These are phyloP conservation scores for Fusarium avenaceum DNA, from an alignment of 2,329 filamentous ascomycete genomes.

Conservation along the genomic window DNA sequence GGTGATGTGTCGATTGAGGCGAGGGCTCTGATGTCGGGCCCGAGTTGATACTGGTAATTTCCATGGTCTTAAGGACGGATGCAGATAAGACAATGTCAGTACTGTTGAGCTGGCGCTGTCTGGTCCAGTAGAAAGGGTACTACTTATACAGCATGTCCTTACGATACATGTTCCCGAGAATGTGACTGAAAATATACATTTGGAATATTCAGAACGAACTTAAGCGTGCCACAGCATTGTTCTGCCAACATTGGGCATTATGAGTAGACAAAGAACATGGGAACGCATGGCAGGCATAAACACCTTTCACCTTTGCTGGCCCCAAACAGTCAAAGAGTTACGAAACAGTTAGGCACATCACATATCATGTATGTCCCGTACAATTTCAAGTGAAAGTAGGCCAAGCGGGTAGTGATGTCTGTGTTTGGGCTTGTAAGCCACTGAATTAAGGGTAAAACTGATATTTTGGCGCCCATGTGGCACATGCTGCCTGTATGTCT, in stretches of 20 bases:
- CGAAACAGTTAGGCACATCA: neutral
- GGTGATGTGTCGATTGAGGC: neutral
- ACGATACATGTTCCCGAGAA: neutral
- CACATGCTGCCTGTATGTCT: neutral
- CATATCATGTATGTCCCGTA: neutral
- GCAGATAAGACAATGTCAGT: neutral
- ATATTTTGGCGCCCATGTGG: neutral
- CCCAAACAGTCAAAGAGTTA: neutral
- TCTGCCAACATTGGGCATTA: neutral
- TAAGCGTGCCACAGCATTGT: neutral
- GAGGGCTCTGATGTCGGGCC: neutral
- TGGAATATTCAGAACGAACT: neutral
- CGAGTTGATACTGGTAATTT: neutral
- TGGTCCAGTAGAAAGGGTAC: no score
- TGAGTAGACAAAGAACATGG: constrained; percentile 7
- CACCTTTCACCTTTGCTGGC: neutral
- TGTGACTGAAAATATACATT: neutral
- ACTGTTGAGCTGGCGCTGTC: no score
- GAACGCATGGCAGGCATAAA: neutral
- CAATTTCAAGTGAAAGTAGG: neutral
- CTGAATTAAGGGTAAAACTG: neutral
- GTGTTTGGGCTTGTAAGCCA: neutral
- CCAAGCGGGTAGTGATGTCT: neutral
- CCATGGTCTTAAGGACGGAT: constrained; percentile 4
- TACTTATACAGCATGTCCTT: constrained; percentile 5